Percentiles rank a stretch among this genome's conserved stretches.
These are phyloP conservation scores for Protoeuglena noctilucae DNA, from an alignment of 139 green algal species.

Conservation along the genomic window DNA sequence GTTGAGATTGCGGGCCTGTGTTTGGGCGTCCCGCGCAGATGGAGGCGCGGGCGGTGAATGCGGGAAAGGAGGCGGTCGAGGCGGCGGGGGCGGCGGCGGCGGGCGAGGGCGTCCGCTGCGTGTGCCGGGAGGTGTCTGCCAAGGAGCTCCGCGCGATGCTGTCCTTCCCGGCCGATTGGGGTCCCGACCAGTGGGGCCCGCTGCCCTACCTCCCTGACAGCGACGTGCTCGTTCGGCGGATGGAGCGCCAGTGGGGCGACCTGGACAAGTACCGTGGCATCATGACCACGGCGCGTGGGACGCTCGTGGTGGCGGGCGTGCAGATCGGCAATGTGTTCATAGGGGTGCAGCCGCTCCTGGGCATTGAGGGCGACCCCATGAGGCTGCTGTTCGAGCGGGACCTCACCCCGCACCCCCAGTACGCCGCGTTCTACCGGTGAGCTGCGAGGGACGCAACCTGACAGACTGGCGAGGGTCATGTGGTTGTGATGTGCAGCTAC, in stretches of 20 bases:
- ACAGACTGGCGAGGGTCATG: constrained; percentile 6
- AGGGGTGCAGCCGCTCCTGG: constrained; percentile 78
- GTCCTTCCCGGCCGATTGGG: constrained; percentile 25
- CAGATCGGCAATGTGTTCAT: constrained; percentile 86
- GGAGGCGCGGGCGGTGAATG: no score
- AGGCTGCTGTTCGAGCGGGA: constrained; percentile 92
- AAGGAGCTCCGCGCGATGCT: constrained; percentile 51
- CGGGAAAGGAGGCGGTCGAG: no score
- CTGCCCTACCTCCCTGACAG: constrained; percentile 67
- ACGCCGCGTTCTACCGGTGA: constrained; percentile 91
- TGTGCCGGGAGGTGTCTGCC: no score
- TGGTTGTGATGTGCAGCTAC: no score
- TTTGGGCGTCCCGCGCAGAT: no score
- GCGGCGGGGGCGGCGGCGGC: no score
- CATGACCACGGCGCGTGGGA: constrained; percentile 17
- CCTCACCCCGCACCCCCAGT: constrained; percentile 91
- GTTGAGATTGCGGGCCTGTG: no score
- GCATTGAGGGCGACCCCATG: constrained; percentile 95
- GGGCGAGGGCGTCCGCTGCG: no score
- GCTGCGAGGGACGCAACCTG: constrained; percentile 34
- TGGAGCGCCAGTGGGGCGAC: constrained; percentile 84
- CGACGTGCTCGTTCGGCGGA: constrained; percentile 53
- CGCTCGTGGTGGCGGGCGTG: constrained; percentile 28
- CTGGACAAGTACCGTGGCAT: constrained; percentile 52
- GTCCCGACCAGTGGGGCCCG: constrained; percentile 53